Base-by-base conservation (phyloP, 2,329 filamentous ascomycete genomes). In the Xylariales sp. region DNA sequence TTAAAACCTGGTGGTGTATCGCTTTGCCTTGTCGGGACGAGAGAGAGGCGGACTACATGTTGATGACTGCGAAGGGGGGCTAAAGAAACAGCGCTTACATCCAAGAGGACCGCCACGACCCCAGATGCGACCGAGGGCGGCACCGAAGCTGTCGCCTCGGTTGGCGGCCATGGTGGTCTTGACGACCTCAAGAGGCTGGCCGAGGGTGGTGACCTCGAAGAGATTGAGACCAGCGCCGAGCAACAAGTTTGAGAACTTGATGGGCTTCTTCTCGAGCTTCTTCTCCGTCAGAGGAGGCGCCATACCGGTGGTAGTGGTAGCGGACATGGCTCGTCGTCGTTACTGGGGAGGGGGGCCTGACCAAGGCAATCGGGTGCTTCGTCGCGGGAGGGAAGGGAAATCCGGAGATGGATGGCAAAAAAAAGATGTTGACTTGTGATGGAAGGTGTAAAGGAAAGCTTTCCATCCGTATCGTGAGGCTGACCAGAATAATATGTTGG, bases 151-250 rank as follows among this genome's bases (percentile, higher is more conserved):
- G 82, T 98, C 95, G 77, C 89, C 87, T 83, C 96, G 91, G 85
- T 99, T 96, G 75, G 96, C 96, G 78, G 96, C 96, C 93, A 99
- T 98, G 82, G 96, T 98, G 79, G 96, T 99, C 92, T 99, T 99
- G 87, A 93, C 89, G 83, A 99, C 96, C 88, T 99, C 96, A 82
- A 99, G 88, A 75, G 96, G 96, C 89, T 97, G 87, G 23, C 71
- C 71, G 41, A 73, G 70, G 46, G 86, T 87, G 72, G 85, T 88
- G 79, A 91, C 86, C 90, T 97, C 94, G 82, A 97, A 97, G 89
- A 97, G 85, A 87, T 97, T 97, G 84, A 97, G 89, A 76, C 94
- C 93, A 80, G 93, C 93, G 79, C 94, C 94, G 77, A 97, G 89
- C 78, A 99, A 86, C 88, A 99, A 83, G 86, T 99, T 99, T 86